These are phyloP conservation scores for Spathaspora arborariae DNA, from an alignment of 805 yeast species.

Conservation along the genomic window DNA sequence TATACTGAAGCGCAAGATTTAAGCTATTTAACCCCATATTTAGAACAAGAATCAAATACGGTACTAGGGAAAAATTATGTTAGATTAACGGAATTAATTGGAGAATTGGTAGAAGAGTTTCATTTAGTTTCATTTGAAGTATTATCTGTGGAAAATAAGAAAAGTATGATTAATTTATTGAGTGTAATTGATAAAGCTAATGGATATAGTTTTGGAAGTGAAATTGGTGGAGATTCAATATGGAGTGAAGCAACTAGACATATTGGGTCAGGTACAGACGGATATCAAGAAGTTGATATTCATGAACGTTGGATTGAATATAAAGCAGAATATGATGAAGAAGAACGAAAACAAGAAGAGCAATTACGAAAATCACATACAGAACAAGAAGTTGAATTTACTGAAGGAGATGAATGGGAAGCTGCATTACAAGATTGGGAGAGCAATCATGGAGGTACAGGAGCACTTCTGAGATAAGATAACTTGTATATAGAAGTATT, in stretches of 20 bases:
- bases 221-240: conserved; percentile 92
- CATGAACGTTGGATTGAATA: conserved; percentile 96
- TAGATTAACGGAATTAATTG: conserved; percentile 69
- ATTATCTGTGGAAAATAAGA: conserved; percentile 84
- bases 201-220: conserved; percentile 92
- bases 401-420: conserved; percentile 73
- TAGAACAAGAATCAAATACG: conserved; percentile 71
- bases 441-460: conserved; percentile 10
- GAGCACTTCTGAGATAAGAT: conserved; percentile 2
- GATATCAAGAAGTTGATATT: conserved; percentile 55
- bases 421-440: conserved; percentile 29
- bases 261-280: conserved; percentile 61
- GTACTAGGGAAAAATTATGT: conserved; percentile 59
- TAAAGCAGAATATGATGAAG: conserved; percentile 70
- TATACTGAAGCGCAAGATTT: conserved; percentile 93
- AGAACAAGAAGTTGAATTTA: conserved; percentile 26
- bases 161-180: conserved; percentile 81
- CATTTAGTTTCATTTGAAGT: conserved; percentile 87
- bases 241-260: conserved; percentile 97
- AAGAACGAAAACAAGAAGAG: conserved; percentile 45
- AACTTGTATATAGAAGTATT: not conserved
- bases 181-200: conserved; percentile 82
- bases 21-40: conserved; percentile 57
- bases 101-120: conserved; percentile 82
- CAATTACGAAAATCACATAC: conserved; percentile 21